Conservation (phyloP, 352 stramenopile genomes). For the Globisporangium orthogonon region DNA sequence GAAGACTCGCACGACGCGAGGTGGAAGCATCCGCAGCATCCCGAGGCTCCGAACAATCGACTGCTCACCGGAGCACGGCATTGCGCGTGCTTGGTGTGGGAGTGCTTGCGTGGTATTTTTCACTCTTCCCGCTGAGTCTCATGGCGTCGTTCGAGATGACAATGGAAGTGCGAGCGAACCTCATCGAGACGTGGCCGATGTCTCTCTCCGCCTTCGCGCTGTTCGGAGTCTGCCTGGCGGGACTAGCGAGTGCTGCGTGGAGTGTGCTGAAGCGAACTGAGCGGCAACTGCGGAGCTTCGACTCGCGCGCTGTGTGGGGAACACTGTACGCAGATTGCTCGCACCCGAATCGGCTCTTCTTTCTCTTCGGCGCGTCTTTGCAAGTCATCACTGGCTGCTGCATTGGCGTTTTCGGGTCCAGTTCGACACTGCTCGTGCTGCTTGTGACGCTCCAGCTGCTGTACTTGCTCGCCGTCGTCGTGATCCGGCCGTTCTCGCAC, state of each 20-base stretch:
- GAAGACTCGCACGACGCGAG: neutral
- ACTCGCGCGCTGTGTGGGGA: constrained; percentile 23
- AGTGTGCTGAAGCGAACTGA: constrained; percentile 16
- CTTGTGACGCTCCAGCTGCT: constrained; percentile 26
- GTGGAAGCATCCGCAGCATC: neutral
- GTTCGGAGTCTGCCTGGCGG: constrained; percentile 16
- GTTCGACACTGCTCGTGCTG: constrained; percentile 21
- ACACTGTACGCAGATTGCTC: constrained; percentile 29
- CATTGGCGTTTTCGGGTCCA: constrained; percentile 24
- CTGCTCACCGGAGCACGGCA: constrained; percentile 14
- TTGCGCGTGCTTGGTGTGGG: constrained; percentile 26
- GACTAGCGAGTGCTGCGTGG: constrained; percentile 12
- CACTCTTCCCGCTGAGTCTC: constrained; percentile 32
- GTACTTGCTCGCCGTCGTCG: constrained; percentile 22
- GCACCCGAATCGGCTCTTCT: constrained; percentile 32
- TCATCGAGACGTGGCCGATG: constrained; percentile 13
- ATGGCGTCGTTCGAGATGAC: constrained; percentile 27
- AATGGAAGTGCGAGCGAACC: constrained; percentile 14
- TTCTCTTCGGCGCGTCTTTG: constrained; percentile 20
- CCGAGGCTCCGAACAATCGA: neutral
- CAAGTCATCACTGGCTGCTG: constrained; percentile 27
- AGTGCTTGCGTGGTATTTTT: constrained; percentile 33
- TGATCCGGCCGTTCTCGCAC: constrained; percentile 28
- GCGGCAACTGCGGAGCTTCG: constrained; percentile 19
- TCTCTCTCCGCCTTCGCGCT: constrained; percentile 18